Conservation (phyloP, 371 early-diverging fungal genomes). For the Conidiobolus incongruus region DNA sequence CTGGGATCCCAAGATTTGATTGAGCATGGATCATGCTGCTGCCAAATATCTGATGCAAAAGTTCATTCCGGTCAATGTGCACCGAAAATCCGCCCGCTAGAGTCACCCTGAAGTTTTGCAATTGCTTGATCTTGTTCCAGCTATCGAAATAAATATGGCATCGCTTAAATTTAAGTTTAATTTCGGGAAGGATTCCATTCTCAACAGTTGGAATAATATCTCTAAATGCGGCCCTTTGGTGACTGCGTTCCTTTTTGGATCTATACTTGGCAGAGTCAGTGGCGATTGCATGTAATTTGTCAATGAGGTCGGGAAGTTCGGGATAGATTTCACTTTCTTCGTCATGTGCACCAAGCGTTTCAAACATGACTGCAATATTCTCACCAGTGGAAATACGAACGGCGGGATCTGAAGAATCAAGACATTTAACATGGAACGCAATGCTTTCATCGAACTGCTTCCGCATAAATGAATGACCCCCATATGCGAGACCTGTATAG, state of each 20-base stretch:
- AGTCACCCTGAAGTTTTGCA: background rate
- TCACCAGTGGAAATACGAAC: slow-evolving; percentile 3
- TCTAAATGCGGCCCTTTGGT: slow-evolving; percentile 2
- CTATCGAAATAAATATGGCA: background rate
- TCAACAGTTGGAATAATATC: slow-evolving; percentile 3
- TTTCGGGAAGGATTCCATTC: background rate
- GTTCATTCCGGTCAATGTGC: slow-evolving; percentile 1
- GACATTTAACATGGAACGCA: slow-evolving; percentile 1
- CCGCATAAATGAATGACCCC: too few relatives aligned
- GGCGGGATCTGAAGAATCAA: background rate
- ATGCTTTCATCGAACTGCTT: background rate
- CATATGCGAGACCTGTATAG: background rate
- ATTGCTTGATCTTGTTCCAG: background rate
- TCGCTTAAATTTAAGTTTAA: background rate
- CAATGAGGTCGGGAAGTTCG: background rate
- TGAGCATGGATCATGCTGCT: background rate
- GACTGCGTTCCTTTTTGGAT: slow-evolving; percentile 1
- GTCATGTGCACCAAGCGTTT: background rate
- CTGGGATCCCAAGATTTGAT: background rate
- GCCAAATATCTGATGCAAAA: background rate
- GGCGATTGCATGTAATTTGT: background rate
- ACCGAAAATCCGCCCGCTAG: slow-evolving; percentile 1
- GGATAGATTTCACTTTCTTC: background rate
- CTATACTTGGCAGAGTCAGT: background rate
- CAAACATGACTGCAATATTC: slow-evolving; percentile 1